These are phyloP conservation scores for Coccomyxa subellipsoidea DNA, from an alignment of 163 green algal species.

Conservation along the genomic window DNA sequence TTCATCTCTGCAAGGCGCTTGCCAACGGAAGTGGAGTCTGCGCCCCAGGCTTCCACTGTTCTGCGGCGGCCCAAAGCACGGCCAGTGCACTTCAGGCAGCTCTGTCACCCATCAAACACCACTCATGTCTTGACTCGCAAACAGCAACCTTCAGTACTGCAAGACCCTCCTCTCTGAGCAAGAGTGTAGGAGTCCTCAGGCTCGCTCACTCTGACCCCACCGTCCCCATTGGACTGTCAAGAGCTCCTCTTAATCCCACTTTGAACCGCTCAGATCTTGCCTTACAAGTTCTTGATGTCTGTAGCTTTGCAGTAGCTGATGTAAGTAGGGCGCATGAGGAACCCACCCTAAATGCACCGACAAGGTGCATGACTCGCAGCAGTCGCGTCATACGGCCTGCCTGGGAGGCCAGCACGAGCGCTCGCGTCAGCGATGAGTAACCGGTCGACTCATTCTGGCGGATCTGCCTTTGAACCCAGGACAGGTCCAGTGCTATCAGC, in stretches of 20 bases:
- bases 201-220: no score
- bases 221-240: no score
- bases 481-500: constrained; percentile 26
- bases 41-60: neutral
- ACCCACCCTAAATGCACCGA: constrained; percentile 13
- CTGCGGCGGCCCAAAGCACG: neutral
- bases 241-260: no score
- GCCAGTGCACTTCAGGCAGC: neutral
- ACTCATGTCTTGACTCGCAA: no score
- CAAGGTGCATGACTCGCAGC: constrained; percentile 20
- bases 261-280: no score
- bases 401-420: neutral
- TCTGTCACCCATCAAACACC: no score
- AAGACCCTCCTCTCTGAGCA: no score
- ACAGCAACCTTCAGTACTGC: no score
- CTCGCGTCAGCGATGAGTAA: neutral
- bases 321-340: neutral
- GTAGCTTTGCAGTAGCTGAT: no score
- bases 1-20: constrained; percentile 9
- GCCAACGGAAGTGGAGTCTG: neutral
- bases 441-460: constrained; percentile 4
- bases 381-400: constrained; percentile 22
- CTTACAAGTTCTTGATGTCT: no score
- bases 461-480: constrained; percentile 20
- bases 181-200: no score